Conservation (phyloP, 2,329 filamentous ascomycete genomes). For the Diplocarpon mali region DNA sequence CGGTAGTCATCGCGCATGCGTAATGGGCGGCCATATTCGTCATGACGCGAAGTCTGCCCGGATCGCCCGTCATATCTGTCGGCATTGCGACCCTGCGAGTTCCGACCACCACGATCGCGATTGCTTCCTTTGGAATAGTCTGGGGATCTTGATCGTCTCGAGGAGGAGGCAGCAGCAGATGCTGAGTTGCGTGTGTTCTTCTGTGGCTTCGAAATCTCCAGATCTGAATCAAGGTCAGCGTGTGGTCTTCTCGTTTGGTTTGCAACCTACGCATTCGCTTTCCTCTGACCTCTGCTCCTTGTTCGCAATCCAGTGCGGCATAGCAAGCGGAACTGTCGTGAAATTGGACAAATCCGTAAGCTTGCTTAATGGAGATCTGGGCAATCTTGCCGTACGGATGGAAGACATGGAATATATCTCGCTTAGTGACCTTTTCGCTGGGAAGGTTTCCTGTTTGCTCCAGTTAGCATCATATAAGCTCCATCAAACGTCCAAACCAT, state of each 20-base stretch:
- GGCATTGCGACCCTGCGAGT: slow-evolving; percentile 22
- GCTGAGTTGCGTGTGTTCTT: slow-evolving; percentile 56
- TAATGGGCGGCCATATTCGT: slow-evolving; percentile 34
- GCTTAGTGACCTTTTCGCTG: slow-evolving; percentile 85
- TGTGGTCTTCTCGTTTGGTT: background rate
- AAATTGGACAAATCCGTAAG: slow-evolving; percentile 95
- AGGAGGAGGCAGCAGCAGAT: slow-evolving; percentile 30
- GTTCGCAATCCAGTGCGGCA: slow-evolving; percentile 63
- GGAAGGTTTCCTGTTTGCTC: slow-evolving; percentile 65
- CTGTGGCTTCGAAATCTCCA: slow-evolving; percentile 83
- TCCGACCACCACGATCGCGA: slow-evolving; percentile 32
- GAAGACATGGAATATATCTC: slow-evolving; percentile 87
- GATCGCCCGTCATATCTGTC: slow-evolving; percentile 34
- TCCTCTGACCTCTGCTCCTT: slow-evolving; percentile 74
- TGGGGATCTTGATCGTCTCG: slow-evolving; percentile 49
- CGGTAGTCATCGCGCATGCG: slow-evolving; percentile 54
- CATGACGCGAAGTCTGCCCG: slow-evolving; percentile 22
- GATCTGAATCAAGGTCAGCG: slow-evolving; percentile 44
- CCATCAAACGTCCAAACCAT: slow-evolving; percentile 1
- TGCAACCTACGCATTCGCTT: slow-evolving; percentile 73
- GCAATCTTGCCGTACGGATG: slow-evolving; percentile 75
- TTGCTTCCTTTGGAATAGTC: slow-evolving; percentile 37
- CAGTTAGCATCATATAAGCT: background rate
- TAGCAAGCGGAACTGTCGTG: slow-evolving; percentile 64
- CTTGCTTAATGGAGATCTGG: slow-evolving; percentile 92